A percentile compares a stretch with the other conserved stretches of the same genome.
Evolutionary conservation across 805 yeast species (phyloP).

Genomic region (Starmerella kuoi): DNA sequence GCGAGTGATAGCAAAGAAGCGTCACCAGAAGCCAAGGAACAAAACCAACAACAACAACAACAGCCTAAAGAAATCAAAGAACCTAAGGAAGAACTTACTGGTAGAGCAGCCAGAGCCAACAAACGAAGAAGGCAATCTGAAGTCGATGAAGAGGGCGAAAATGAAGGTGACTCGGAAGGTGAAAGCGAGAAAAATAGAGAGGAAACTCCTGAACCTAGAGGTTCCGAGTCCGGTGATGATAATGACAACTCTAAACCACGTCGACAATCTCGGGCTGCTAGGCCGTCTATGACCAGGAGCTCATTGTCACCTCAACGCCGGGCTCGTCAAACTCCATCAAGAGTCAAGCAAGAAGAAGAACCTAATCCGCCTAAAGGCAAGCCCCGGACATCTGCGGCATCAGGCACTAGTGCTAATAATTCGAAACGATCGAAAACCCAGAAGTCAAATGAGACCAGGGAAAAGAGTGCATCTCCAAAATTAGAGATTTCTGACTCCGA

Average conservation of each 20-base stretch:
- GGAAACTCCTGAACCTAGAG: not conserved
- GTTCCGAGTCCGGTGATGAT: not conserved
- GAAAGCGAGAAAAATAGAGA: not conserved
- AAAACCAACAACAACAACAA: not conserved
- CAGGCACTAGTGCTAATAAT: not conserved
- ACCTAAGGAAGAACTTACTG: not conserved
- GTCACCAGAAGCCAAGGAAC: not conserved
- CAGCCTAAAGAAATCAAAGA: not conserved
- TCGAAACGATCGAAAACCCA: not conserved
- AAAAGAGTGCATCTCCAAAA: not conserved
- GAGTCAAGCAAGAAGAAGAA: not conserved
- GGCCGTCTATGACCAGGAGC: constrained; percentile 11
- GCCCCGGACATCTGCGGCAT: not conserved
- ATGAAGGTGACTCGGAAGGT: not conserved
- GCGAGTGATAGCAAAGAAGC: not conserved
- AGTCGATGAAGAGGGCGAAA: constrained; percentile 1
- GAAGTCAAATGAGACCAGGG: not conserved
- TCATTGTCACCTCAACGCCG: constrained; percentile 6
- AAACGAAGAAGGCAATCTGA: not conserved
- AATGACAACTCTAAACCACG: not conserved
- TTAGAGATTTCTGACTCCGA: constrained; percentile 7
- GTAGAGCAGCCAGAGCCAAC: constrained; percentile 1
- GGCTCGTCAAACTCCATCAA: not conserved
- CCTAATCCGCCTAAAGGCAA: not conserved
- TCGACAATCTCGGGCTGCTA: constrained; percentile 8